Conservation (phyloP, 2,329 filamentous ascomycete genomes). For the Penicillium palitans region DNA sequence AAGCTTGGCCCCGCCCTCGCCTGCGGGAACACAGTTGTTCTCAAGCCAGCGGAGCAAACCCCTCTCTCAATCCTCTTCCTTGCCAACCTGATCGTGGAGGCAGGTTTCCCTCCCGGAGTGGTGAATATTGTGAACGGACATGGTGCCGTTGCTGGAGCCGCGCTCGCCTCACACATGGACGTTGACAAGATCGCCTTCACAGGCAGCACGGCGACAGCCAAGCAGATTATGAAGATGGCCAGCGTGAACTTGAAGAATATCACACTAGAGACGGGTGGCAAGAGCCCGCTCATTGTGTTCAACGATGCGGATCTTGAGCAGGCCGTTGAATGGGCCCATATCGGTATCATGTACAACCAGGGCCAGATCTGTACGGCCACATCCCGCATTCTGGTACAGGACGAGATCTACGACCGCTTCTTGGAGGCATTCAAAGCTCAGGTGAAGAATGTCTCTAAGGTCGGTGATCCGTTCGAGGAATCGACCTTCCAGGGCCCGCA, state of each 20-base stretch:
- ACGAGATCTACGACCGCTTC: conserved; percentile 27
- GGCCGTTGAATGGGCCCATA: conserved; percentile 68
- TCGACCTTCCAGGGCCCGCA: conserved; percentile 30
- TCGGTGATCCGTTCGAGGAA: conserved; percentile 41
- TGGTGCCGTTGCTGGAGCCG: conserved; percentile 33
- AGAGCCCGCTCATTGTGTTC: conserved; percentile 65
- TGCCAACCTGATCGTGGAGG: conserved; percentile 36
- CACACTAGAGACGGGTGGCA: conserved; percentile 57
- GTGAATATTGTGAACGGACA: conserved; percentile 38
- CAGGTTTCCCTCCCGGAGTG: conserved; percentile 38
- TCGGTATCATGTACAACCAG: conserved; percentile 50
- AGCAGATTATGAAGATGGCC: conserved; percentile 41
- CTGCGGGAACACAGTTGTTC: conserved; percentile 37
- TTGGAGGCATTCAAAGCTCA: conserved; percentile 26
- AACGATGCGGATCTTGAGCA: conserved; percentile 66
- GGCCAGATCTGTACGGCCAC: conserved; percentile 40
- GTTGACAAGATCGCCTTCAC: conserved; percentile 41
- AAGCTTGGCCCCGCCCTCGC: conserved; percentile 38
- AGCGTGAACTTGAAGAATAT: conserved; percentile 39
- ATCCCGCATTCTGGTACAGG: conserved; percentile 32
- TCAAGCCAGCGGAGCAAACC: conserved; percentile 39
- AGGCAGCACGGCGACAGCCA: conserved; percentile 36
- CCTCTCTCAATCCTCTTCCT: conserved; percentile 37
- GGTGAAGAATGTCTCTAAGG: conserved; percentile 28
- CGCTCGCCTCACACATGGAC: conserved; percentile 34